phyloP scores from a whole-genome alignment of 192 early-diverging fungal genomes.

The Gaertneriomyces sp. region DNA sequence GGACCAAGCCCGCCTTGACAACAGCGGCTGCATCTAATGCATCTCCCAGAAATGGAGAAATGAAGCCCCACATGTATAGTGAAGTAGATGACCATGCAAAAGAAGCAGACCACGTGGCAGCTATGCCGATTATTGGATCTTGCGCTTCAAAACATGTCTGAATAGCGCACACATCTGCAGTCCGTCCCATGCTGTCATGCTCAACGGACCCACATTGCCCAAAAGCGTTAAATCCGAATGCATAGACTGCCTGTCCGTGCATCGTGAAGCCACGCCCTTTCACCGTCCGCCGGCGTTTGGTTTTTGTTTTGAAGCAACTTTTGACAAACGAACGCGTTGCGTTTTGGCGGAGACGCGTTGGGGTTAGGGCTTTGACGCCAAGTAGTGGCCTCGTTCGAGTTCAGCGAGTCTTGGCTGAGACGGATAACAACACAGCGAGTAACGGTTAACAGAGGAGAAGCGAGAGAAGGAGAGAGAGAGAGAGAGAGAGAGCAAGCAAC shows the following conservation, averaged over 20 bases:
- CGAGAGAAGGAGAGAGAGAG: no score
- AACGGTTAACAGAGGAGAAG: no score
- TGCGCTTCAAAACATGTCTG: background rate
- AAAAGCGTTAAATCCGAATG: constrained; percentile 25
- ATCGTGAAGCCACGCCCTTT: background rate
- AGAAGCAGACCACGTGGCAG: constrained; percentile 18
- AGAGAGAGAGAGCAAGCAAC: no score
- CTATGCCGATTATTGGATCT: constrained; percentile 4
- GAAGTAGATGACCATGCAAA: constrained; percentile 9
- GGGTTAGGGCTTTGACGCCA: no score
- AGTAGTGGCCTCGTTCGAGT: no score
- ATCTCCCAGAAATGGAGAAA: constrained; percentile 1
- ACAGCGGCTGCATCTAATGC: background rate
- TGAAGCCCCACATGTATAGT: constrained; percentile 20
- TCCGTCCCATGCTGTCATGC: background rate
- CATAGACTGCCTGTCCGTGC: constrained; percentile 1
- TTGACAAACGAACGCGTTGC: no score
- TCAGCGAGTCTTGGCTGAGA: no score
- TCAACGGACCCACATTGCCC: constrained; percentile 7
- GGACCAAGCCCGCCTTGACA: background rate
- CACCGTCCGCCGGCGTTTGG: background rate
- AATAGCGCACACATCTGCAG: background rate
- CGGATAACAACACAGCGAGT: no score
- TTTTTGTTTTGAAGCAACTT: no score
- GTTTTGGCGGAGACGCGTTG: no score